Evolutionary conservation across 2,329 filamentous ascomycete species (phyloP).

Genomic region (Aspergillus tubingensis): DNA sequence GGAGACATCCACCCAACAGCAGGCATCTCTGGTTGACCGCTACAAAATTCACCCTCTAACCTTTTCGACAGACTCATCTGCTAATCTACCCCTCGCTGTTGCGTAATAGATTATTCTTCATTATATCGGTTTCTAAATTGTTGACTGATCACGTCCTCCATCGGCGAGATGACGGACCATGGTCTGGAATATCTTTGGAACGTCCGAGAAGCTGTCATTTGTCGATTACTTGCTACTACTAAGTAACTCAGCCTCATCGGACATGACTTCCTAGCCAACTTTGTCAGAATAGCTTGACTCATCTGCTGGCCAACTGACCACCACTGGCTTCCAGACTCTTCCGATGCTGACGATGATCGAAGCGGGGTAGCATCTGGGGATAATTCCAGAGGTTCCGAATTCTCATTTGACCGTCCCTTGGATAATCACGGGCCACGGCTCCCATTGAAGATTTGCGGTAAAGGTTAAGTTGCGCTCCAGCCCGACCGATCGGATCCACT

Average conservation of each 20-base stretch:
- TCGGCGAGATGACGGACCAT: not conserved
- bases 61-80: not conserved
- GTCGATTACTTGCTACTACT: no score
- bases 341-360: not conserved
- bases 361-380: not conserved
- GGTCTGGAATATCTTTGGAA: not conserved
- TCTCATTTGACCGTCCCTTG: not conserved
- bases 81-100: not conserved
- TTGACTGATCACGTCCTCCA: not conserved
- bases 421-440: not conserved
- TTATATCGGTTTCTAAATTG: not conserved
- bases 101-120: not conserved
- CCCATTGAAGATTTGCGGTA: constrained; percentile 7
- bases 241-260: not conserved
- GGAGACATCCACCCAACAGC: constrained; percentile 1
- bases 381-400: not conserved
- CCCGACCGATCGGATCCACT: constrained; percentile 28
- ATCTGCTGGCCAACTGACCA: not conserved
- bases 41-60: not conserved
- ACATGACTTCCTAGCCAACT: constrained; percentile 14
- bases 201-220: not conserved
- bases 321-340: not conserved
- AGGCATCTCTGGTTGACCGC: constrained; percentile 4
- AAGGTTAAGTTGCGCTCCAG: constrained; percentile 21
- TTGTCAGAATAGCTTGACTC: not conserved